Conservation (phyloP, 768 basidiomycete genomes). For the Clathrus columnatus region DNA sequence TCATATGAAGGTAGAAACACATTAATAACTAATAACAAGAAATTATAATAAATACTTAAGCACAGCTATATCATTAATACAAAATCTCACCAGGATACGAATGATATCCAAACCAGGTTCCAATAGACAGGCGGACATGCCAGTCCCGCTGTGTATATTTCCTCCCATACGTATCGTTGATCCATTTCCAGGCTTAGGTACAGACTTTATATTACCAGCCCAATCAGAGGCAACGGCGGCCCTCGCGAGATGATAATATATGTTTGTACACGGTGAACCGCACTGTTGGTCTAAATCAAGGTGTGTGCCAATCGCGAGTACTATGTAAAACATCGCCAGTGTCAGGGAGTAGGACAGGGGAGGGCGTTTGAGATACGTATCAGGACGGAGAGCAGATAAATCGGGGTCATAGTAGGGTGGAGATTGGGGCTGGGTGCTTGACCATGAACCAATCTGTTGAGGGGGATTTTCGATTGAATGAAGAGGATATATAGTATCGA, state of each 20-base stretch:
- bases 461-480: too few relatives aligned
- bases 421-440: too few relatives aligned
- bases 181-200: neutral
- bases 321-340: neutral
- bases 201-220: neutral
- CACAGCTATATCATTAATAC: neutral
- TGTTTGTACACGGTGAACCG: neutral
- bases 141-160: too few relatives aligned
- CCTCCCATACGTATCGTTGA: too few relatives aligned
- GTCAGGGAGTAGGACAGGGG: neutral
- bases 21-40: neutral
- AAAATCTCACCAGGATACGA: neutral
- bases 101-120: neutral
- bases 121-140: neutral
- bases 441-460: too few relatives aligned
- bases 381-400: too few relatives aligned
- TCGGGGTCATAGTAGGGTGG: too few relatives aligned
- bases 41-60: neutral
- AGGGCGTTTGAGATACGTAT: neutral
- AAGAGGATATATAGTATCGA: neutral
- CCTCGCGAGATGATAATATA: neutral
- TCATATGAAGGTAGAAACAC: neutral
- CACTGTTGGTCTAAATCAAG: neutral
- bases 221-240: neutral
- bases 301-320: neutral